Evolutionary conservation across 2,329 filamentous ascomycete species (phyloP).

Genomic region (Fusarium sp.): DNA sequence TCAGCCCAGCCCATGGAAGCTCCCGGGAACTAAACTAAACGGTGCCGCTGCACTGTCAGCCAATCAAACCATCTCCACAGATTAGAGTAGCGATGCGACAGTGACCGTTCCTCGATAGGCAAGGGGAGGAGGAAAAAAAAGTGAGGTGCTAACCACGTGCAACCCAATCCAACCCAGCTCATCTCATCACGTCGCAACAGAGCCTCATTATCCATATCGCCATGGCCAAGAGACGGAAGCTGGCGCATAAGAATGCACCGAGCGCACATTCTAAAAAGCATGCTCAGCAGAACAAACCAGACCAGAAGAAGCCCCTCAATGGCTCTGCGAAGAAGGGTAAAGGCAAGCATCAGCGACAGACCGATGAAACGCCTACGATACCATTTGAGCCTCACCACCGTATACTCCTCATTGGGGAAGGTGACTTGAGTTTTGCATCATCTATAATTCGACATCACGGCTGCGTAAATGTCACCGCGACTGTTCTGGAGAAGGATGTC

Average conservation of each 20-base stretch:
- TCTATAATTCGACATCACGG: slow-evolving; percentile 74
- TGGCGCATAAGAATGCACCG: slow-evolving; percentile 44
- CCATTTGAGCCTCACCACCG: slow-evolving; percentile 74
- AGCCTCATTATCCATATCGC: slow-evolving; percentile 3
- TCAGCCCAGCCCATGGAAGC: slow-evolving; percentile 34
- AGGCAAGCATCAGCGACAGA: slow-evolving; percentile 45
- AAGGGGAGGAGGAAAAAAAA: slow-evolving; percentile 4
- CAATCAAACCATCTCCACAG: slow-evolving; percentile 34
- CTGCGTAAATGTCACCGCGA: slow-evolving; percentile 75
- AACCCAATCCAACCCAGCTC: not conserved
- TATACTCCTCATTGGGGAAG: slow-evolving; percentile 83
- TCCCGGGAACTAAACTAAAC: slow-evolving; percentile 45
- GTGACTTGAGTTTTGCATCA: slow-evolving; percentile 81
- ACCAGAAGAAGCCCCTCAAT: slow-evolving; percentile 38
- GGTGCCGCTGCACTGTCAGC: slow-evolving; percentile 24
- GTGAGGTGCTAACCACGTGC: slow-evolving; percentile 15
- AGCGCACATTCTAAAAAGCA: slow-evolving; percentile 37
- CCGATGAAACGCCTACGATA: slow-evolving; percentile 61
- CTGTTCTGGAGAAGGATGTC: slow-evolving; percentile 70
- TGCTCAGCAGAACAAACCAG: slow-evolving; percentile 32
- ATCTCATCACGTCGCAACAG: slow-evolving; percentile 25
- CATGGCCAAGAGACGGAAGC: slow-evolving; percentile 60
- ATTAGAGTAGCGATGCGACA: slow-evolving; percentile 7
- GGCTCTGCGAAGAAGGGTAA: slow-evolving; percentile 40
- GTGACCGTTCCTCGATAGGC: slow-evolving; percentile 9